Evolutionary conservation across 768 basidiomycete genomes (phyloP).

Genomic region (Austroboletus eburneus): DNA sequence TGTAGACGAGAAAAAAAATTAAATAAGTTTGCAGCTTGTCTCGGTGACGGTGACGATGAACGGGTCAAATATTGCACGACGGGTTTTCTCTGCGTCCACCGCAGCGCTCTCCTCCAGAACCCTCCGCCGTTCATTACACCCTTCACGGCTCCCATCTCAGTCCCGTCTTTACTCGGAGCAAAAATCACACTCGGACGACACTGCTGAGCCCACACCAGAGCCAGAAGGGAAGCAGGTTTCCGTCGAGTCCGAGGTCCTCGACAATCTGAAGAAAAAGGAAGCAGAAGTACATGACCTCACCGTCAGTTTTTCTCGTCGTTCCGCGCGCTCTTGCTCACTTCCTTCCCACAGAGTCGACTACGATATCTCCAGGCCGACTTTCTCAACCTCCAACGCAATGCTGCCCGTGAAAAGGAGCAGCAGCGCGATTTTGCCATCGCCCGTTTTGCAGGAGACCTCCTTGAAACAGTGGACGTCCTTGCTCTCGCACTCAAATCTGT

Average conservation of each 20-base stretch:
- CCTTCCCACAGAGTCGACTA: conserved; percentile 65
- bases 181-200: conserved; percentile 27
- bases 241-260: conserved; percentile 34
- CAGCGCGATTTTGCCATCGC: conserved; percentile 92
- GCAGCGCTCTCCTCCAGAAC: conserved; percentile 50
- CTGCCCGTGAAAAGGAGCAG: conserved; percentile 87
- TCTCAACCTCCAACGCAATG: conserved; percentile 89
- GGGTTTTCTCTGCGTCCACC: conserved; percentile 56
- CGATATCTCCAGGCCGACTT: conserved; percentile 95
- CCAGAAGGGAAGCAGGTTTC: conserved; percentile 24
- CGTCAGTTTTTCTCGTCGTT: conserved; percentile 41
- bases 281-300: conserved; percentile 80
- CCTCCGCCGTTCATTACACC: conserved; percentile 36
- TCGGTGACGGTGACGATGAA: conserved; percentile 37
- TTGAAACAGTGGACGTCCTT: conserved; percentile 89
- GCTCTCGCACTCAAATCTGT: conserved; percentile 79
- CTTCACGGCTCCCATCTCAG: conserved; percentile 16
- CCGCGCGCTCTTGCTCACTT: conserved; percentile 5
- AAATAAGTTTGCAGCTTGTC: neutral
- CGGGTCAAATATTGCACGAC: conserved; percentile 47
- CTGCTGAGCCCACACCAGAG: conserved; percentile 15
- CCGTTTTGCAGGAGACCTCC: conserved; percentile 83
- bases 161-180: conserved; percentile 59
- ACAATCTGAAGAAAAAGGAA: conserved; percentile 77
- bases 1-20: conserved; percentile 1